phyloP scores from a whole-genome alignment of 208 protist genomes.

The Herpetomonas tarakana region DNA sequence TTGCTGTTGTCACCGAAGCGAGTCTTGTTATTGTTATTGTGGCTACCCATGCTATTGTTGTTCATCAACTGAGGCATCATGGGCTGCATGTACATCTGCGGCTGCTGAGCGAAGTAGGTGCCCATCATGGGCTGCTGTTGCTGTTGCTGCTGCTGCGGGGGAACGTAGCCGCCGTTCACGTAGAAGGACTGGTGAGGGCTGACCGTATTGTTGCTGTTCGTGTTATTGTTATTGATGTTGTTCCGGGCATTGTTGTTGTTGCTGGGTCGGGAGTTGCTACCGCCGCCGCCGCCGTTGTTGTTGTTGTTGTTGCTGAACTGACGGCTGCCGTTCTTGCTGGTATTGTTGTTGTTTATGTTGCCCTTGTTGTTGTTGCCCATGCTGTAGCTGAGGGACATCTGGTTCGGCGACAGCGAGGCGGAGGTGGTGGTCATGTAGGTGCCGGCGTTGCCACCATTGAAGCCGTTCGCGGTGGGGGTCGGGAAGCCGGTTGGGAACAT shows the following conservation, averaged over 20 bases:
- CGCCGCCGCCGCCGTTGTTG: neutral
- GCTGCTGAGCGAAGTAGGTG: too few species aligned
- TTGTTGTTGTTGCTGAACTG: slow-evolving; percentile 1
- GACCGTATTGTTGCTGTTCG: too few species aligned
- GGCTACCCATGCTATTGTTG: neutral
- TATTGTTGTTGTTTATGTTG: neutral
- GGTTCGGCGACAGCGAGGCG: slow-evolving; percentile 4
- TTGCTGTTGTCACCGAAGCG: slow-evolving; percentile 7
- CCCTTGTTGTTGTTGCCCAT: neutral
- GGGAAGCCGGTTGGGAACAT: neutral
- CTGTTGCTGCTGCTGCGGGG: slow-evolving; percentile 8
- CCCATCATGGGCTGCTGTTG: slow-evolving; percentile 6
- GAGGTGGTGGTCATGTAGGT: neutral
- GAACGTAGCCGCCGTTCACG: slow-evolving; percentile 18
- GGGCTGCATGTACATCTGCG: neutral
- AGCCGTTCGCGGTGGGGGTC: neutral
- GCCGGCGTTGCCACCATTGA: neutral
- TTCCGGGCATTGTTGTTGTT: neutral
- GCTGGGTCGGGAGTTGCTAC: neutral
- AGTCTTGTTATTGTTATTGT: slow-evolving; percentile 1
- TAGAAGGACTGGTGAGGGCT: slow-evolving; percentile 1
- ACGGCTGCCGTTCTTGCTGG: neutral
- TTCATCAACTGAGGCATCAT: neutral
- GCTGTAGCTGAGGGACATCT: neutral
- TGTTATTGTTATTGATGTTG: too few species aligned